Percentiles rank a stretch among this genome's conserved stretches.
Evolutionary conservation across 1,284 basidiomycete species (phyloP).

Genomic region (Sporisorium iseilematis-ciliati): DNA sequence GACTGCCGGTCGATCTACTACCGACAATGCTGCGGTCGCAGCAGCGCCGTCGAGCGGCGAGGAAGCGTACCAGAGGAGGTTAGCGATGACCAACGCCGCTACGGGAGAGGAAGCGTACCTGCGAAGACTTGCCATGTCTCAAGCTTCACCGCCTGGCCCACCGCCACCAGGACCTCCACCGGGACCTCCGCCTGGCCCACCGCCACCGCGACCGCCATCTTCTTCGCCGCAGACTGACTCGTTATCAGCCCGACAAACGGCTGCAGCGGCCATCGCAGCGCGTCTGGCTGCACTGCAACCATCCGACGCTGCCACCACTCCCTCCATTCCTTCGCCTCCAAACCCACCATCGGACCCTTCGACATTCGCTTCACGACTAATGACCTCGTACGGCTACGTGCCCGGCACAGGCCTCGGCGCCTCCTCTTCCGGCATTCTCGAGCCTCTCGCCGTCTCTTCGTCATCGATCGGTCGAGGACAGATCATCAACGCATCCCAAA

Average conservation of each 20-base stretch:
- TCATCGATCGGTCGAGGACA: not conserved
- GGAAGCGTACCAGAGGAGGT: slow-evolving; percentile 32
- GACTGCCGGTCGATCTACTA: not conserved
- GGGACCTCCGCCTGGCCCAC: slow-evolving; percentile 19
- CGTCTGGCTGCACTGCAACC: slow-evolving; percentile 27
- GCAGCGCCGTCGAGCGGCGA: slow-evolving; percentile 9
- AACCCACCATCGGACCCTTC: slow-evolving; percentile 11
- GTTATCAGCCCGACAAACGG: slow-evolving; percentile 31
- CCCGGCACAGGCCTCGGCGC: slow-evolving; percentile 63
- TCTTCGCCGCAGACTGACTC: slow-evolving; percentile 4
- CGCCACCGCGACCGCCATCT: slow-evolving; percentile 5
- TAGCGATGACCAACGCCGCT: slow-evolving; percentile 21
- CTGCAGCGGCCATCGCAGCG: slow-evolving; percentile 60
- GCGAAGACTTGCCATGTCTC: slow-evolving; percentile 34
- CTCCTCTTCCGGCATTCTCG: slow-evolving; percentile 54
- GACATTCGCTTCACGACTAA: slow-evolving; percentile 57
- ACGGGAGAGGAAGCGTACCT: slow-evolving; percentile 46
- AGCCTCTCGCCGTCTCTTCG: slow-evolving; percentile 35
- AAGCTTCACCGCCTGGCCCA: slow-evolving; percentile 22
- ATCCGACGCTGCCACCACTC: slow-evolving; percentile 3
- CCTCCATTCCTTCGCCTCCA: not conserved
- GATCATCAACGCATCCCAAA: slow-evolving; percentile 9
- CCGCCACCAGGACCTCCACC: slow-evolving; percentile 37
- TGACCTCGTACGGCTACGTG: slow-evolving; percentile 59
- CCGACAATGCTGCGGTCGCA: not conserved